Base-by-base conservation (phyloP, 2,329 filamentous ascomycete species). In the Coniochaeta pulveracea region DNA sequence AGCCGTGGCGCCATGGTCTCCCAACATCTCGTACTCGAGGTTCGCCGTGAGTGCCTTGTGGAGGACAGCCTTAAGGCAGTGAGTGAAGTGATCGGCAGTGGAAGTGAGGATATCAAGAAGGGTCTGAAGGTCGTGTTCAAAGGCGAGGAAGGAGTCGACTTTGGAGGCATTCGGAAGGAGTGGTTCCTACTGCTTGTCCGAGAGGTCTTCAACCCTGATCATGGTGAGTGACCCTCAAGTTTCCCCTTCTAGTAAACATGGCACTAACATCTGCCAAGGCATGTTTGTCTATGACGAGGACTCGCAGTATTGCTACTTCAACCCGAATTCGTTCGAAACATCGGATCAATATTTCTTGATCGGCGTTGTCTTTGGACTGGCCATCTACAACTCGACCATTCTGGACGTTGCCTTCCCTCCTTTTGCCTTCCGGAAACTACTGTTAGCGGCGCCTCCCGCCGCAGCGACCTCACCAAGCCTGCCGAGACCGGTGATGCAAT, bases 311-410 rank as follows among this genome's bases (percentile, higher is more conserved):
- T 94, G 88, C 57, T 95, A 94, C 55, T 95, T 95, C 61, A 94
- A 94, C 50, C 82, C 86, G 0, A 75, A 80, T 50, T 85, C 83
- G 11, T 86, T 94, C 45, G 88, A 94, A 52, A 88, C 84, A 0
- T 88, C 85, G 1, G 85, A 94, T 48, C 85, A 93, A 43, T 95
- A 84, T 55, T 93, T 91, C 50, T 67, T 94, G 15, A 82, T 95
- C 18, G 88, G 88, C 1, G 84, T 91, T 10, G 69, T 94, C 6
- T 69, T 95, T 35, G 88, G 88, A 1, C 64, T 95, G 37, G 88
- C 88, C 10, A 93, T 95, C 40, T 93, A 94, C 59, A 94, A 95
- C 55, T 93, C 85, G 3, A 94, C 85, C 1, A 94, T 94, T 43
- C 64, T 95, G 12, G 88, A 94, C 49, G 72, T 94, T 31, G 82